Evolutionary conservation across 2,329 filamentous ascomycete genomes (phyloP).

Genomic region (Penicillium decumbens): DNA sequence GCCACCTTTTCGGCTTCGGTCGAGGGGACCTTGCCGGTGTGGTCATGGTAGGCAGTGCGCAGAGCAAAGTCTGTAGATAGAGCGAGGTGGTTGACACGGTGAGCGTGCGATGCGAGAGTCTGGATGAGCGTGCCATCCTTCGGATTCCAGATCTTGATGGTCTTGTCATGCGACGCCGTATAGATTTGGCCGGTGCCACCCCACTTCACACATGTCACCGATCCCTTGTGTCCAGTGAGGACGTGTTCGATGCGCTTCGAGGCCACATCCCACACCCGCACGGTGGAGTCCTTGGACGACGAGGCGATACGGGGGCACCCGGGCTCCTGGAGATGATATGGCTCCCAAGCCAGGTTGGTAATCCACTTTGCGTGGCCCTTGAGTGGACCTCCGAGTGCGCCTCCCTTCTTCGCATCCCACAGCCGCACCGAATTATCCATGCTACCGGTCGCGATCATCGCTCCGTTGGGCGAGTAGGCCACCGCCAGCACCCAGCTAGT

Average conservation of each 20-base stretch:
- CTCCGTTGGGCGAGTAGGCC: conserved; percentile 78
- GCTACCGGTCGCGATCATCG: conserved; percentile 77
- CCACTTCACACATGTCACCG: conserved; percentile 88
- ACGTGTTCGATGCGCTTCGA: conserved; percentile 74
- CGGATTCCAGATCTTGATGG: conserved; percentile 84
- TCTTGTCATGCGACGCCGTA: conserved; percentile 85
- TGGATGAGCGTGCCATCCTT: conserved; percentile 73
- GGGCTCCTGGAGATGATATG: conserved; percentile 73
- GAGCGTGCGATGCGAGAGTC: conserved; percentile 75
- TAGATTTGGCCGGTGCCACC: conserved; percentile 84
- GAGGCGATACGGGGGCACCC: conserved; percentile 77
- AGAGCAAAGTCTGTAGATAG: conserved; percentile 89
- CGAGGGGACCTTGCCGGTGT: conserved; percentile 65
- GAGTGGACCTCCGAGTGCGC: conserved; percentile 64
- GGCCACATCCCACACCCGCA: conserved; percentile 80
- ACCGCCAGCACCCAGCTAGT: conserved; percentile 86
- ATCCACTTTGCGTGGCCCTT: conserved; percentile 89
- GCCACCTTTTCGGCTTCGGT: conserved; percentile 65
- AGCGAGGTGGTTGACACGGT: conserved; percentile 94
- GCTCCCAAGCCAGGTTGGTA: conserved; percentile 84
- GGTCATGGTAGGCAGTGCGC: conserved; percentile 80
- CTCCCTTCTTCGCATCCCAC: conserved; percentile 81
- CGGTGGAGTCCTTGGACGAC: conserved; percentile 82
- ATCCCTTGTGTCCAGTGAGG: conserved; percentile 81
- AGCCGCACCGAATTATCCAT: conserved; percentile 90